Evolutionary conservation across 176 grass and related monocot species (phyloP).

Genomic region (Zea luxurians): DNA sequence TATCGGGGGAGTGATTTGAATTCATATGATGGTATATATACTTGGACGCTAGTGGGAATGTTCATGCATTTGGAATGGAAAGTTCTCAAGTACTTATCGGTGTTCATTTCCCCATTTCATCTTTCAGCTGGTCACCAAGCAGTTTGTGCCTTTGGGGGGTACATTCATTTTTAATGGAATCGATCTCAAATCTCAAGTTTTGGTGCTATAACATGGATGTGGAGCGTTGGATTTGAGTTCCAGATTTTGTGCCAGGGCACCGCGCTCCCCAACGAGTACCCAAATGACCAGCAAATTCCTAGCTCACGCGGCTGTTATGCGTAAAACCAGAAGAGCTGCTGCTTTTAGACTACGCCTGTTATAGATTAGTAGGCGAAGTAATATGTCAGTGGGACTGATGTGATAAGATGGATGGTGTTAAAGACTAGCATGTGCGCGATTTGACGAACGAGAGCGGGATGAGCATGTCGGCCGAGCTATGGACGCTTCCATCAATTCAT

Average conservation of each 20-base stretch:
- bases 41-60: background rate
- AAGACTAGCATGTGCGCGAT: background rate
- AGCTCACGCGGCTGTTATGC: background rate
- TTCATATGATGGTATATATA: background rate
- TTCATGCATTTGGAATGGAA: background rate
- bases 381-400: background rate
- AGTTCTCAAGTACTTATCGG: background rate
- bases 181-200: conserved; percentile 89
- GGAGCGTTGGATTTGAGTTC: background rate
- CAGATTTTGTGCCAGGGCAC: conserved; percentile 20
- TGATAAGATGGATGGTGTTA: background rate
- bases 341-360: background rate
- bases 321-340: background rate
- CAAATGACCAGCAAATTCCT: too few relatives aligned
- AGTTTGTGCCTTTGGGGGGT: conserved; percentile 80
- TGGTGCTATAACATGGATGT: conserved; percentile 44
- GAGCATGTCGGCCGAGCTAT: background rate
- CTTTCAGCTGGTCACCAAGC: conserved; percentile 80
- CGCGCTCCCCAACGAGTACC: background rate
- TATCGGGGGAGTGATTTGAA: background rate
- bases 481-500: background rate
- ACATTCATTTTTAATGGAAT: conserved; percentile 92
- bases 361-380: background rate
- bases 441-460: background rate
- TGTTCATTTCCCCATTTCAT: background rate